Conservation (phyloP, 2,329 filamentous ascomycete species). For the Cladorrhinum sp. region DNA sequence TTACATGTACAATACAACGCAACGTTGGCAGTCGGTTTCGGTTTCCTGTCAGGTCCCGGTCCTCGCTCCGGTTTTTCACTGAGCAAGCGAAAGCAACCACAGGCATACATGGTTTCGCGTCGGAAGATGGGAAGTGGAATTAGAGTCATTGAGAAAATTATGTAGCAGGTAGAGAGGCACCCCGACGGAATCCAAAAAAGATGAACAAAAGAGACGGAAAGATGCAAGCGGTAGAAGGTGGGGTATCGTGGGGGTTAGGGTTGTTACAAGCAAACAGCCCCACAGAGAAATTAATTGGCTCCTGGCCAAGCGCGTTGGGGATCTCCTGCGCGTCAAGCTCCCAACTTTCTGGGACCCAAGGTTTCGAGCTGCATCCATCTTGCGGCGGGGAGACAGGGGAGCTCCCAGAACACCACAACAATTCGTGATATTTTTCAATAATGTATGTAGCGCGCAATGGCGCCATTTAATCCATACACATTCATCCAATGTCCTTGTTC, state of each 20-base stretch:
- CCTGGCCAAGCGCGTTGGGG: neutral
- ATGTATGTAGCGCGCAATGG: conserved; percentile 37
- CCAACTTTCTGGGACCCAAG: neutral
- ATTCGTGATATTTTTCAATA: neutral
- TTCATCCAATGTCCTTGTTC: conserved; percentile 67
- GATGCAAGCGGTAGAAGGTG: too few relatives aligned
- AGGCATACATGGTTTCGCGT: too few relatives aligned
- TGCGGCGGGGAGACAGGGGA: neutral
- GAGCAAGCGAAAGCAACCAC: neutral
- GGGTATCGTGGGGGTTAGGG: neutral
- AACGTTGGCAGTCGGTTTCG: neutral
- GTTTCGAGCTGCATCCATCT: neutral
- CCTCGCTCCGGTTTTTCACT: neutral
- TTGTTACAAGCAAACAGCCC: neutral
- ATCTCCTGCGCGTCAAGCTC: conserved; percentile 5
- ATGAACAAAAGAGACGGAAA: too few relatives aligned
- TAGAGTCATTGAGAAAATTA: too few relatives aligned
- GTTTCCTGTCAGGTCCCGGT: neutral
- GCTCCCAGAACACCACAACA: neutral
- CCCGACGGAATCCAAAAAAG: neutral
- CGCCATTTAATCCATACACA: conserved; percentile 57
- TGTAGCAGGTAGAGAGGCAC: too few relatives aligned
- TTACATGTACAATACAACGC: too few relatives aligned
- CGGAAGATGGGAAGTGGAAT: too few relatives aligned
- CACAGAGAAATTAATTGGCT: neutral